These are phyloP conservation scores for Leccinum pachyderme DNA, from an alignment of 1,284 basidiomycete species.

Conservation along the genomic window DNA sequence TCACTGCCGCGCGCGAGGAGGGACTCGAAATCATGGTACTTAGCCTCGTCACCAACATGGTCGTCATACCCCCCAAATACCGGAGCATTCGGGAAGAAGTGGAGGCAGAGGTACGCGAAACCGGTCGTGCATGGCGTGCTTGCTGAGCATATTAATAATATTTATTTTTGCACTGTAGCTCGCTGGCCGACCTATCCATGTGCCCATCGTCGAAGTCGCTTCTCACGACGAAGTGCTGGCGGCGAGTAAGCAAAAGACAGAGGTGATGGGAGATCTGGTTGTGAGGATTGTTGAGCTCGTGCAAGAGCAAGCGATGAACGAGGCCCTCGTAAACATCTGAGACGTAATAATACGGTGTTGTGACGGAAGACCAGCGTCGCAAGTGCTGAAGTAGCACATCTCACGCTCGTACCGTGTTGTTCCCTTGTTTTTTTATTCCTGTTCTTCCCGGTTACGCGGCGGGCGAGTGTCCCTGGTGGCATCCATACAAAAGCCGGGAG, in stretches of 20 bases:
- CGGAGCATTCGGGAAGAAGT: slow-evolving; percentile 72
- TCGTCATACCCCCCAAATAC: slow-evolving; percentile 71
- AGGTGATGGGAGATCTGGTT: slow-evolving; percentile 68
- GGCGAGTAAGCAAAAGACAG: slow-evolving; percentile 66
- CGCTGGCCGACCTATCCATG: slow-evolving; percentile 49
- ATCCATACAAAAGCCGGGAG: slow-evolving; percentile 23
- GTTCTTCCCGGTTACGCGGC: slow-evolving; percentile 22
- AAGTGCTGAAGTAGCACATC: slow-evolving; percentile 7
- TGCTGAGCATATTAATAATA: slow-evolving; percentile 3
- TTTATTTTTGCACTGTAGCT: slow-evolving; percentile 42
- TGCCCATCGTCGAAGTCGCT: slow-evolving; percentile 49
- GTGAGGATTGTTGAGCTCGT: slow-evolving; percentile 54
- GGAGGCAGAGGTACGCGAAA: slow-evolving; percentile 59
- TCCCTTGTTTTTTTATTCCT: slow-evolving; percentile 7
- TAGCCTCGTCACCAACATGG: slow-evolving; percentile 80
- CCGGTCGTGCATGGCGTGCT: neutral
- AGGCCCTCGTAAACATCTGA: neutral
- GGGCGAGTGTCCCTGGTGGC: slow-evolving; percentile 11
- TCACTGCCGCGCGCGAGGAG: slow-evolving; percentile 76
- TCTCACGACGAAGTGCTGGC: slow-evolving; percentile 83
- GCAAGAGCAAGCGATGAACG: slow-evolving; percentile 16
- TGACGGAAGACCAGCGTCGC: neutral
- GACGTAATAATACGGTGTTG: slow-evolving; percentile 1
- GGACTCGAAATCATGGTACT: slow-evolving; percentile 73
- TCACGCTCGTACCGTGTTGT: slow-evolving; percentile 26